These are phyloP conservation scores for Penicillium fimorum DNA, from an alignment of 495 filamentous ascomycete species.

Conservation along the genomic window DNA sequence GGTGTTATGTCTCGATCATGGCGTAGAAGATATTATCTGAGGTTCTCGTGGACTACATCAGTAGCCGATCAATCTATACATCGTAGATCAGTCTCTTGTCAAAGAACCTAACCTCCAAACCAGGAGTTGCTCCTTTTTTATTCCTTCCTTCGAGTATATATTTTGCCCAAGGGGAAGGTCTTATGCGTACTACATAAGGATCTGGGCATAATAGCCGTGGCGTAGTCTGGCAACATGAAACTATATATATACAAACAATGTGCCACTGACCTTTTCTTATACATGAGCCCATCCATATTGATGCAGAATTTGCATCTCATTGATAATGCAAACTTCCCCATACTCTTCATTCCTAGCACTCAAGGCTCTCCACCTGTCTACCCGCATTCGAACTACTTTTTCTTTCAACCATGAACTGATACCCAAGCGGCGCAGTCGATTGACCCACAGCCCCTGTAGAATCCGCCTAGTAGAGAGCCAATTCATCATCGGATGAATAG, in stretches of 20 bases:
- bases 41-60: too few relatives aligned
- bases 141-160: neutral
- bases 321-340: conserved; percentile 67
- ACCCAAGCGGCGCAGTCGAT: conserved; percentile 54
- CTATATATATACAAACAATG: neutral
- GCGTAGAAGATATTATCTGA: neutral
- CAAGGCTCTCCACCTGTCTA: conserved; percentile 42
- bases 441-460: conserved; percentile 54
- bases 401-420: conserved; percentile 38
- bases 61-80: neutral
- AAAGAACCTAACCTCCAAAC: neutral
- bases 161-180: neutral
- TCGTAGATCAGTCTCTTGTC: neutral
- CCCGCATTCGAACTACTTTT: conserved; percentile 34
- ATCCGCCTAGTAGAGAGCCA: conserved; percentile 43
- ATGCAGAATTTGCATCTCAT: conserved; percentile 82
- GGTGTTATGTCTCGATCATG: neutral
- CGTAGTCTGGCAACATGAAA: neutral
- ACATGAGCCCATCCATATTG: conserved; percentile 77
- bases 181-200: neutral
- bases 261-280: conserved; percentile 25
- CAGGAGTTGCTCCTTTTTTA: neutral
- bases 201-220: too few relatives aligned
- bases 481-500: conserved; percentile 40
- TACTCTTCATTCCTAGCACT: conserved; percentile 45